Evolutionary conservation across 495 filamentous ascomycete genomes (phyloP), one percentile per base, ranked within the genome.

Genomic region (Annulohypoxylon maeteangense): DNA sequence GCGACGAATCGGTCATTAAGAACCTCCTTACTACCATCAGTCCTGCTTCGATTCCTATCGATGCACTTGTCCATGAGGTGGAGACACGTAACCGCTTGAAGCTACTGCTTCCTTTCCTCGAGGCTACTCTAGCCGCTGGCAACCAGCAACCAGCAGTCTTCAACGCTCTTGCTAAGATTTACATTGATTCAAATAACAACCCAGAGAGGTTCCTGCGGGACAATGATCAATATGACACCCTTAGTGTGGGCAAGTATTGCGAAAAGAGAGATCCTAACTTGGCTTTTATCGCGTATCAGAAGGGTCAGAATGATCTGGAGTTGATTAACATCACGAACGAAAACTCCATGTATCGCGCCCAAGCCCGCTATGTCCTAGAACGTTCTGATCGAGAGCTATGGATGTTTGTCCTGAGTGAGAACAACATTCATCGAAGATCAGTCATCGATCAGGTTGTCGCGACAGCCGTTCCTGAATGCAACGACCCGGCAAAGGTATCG

Each of bases 131-230:
- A 40, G 92, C 92, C 36, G 88, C 87, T 62, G 96, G 96, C 38
- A 98, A 98, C 81, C 93, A 98, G 79, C 95, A 99, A 80, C 93
- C 96, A 81, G 96, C 95, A 27, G 93, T 99, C 50, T 99, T 94
- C 86, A 98, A 99, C 72, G 96, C 96, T 12, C 87, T 99, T 36
- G 96, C 96, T 7, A 99, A 99, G 90, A 98, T 99, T 68, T 99
- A 99, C 83, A 99, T 99, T 70, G 96, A 98, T 80, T 95, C 91
- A 79, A 99, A 99, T 86, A 98, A 97, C 82, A 93, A 97, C 78
- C 96, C 96, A 0, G 96, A 99, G 87, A 95, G 93, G 77, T 99
- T 99, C 86, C 85, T 99, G 50, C 97, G 93, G 84, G 95, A 98
- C 82, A 99, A 98, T 78, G 93, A 98, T 72, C 88, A 95, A 79